Conservation (phyloP, 176 grass and related monocot species). For the Dactylis glomerata region DNA sequence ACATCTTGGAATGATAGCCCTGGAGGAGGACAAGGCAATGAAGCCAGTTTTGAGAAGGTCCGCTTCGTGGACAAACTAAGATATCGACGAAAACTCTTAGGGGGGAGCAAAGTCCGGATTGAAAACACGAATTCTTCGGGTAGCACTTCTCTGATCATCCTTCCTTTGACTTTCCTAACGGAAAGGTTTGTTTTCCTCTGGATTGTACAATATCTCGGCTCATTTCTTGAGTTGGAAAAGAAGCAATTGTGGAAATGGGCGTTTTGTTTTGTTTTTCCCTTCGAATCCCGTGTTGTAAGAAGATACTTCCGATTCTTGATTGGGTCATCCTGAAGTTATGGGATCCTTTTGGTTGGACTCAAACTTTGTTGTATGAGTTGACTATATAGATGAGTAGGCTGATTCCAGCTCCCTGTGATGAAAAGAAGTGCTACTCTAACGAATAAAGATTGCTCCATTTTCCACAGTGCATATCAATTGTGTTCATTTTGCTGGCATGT, state of each 20-base stretch:
- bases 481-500: background rate
- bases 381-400: slow-evolving; percentile 28
- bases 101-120: slow-evolving; percentile 27
- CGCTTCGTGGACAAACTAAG: slow-evolving; percentile 70
- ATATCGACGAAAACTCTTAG: slow-evolving; percentile 30
- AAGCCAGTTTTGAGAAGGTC: slow-evolving; percentile 73
- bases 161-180: slow-evolving; percentile 25
- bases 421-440: slow-evolving; percentile 40
- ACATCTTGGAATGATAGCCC: slow-evolving; percentile 66
- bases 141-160: slow-evolving; percentile 27
- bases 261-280: background rate
- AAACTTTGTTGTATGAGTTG: slow-evolving; percentile 35
- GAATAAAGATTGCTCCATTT: slow-evolving; percentile 42
- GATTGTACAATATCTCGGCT: slow-evolving; percentile 44
- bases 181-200: slow-evolving; percentile 29
- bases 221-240: slow-evolving; percentile 36
- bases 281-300: slow-evolving; percentile 40
- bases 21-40: slow-evolving; percentile 62
- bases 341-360: slow-evolving; percentile 31
- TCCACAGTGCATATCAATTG: background rate
- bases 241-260: slow-evolving; percentile 40
- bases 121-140: slow-evolving; percentile 31
- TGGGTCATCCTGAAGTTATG: slow-evolving; percentile 28
- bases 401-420: slow-evolving; percentile 32
- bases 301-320: slow-evolving; percentile 37